Base-by-base conservation (phyloP, 805 yeast species). In the Ogataea populi-albae region DNA sequence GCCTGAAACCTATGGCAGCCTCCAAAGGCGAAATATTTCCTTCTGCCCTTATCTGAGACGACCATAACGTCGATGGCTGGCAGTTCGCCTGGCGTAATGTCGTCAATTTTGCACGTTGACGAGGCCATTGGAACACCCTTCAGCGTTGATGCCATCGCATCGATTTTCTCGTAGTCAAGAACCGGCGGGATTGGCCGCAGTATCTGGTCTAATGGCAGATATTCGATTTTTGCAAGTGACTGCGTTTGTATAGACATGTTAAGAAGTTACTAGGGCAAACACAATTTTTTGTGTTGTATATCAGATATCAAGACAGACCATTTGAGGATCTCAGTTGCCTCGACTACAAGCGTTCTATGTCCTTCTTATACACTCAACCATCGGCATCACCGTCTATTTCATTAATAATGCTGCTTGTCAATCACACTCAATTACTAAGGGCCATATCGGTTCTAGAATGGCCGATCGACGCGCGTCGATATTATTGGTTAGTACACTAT, bases 1-100 rank as follows among this genome's bases (percentile, higher is more conserved):
- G 95, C 95, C 57, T 86, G 95, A 47, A 86, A 81, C 43, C 96
- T 61, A 54, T 86, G 96, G 54, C 96, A 86, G 0, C 95, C 95
- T 5, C 95, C 96, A 61, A 86, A 86, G 1, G 89, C 94, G 59
- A 84, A 86, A 52, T 81, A 86, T 55, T 71, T 71, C 23, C 61
- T 68, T 32, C 73, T 61, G 2, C 86, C 91, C 6, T 71, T 56
- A 26, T 81, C 82, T 27, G 80, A 66, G 2, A 86, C 84, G 23
- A 71, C 69, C 43, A 86, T 61, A 0, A 86, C 87, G 57, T 86
- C 96, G 11, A 87, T 71, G 1, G 95, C 91, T 2, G 96, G 95
- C 24, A 86, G 60, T 46, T 81, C 82, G 2, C 88, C 88, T 6
- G 79, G 26, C 1, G 62, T 57, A 23, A 75, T 70, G 17, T 72